Evolutionary conservation across 257 asterid genomes (phyloP).

Genomic region (Asclepias syriaca): DNA sequence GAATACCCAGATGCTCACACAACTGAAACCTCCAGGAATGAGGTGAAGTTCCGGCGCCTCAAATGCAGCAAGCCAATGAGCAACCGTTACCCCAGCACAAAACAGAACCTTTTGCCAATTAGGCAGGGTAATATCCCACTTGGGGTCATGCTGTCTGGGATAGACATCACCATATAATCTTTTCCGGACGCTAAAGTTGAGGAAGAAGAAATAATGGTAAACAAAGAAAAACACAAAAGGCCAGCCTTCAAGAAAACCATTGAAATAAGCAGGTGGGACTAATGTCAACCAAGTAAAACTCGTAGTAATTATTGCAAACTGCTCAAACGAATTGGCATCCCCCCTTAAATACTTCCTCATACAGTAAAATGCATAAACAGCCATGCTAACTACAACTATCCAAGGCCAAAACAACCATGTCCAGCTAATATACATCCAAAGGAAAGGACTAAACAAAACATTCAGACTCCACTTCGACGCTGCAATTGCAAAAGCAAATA

Average conservation of each 20-base stretch:
- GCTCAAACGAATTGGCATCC: conserved; percentile 52
- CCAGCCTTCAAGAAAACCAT: conserved; percentile 98
- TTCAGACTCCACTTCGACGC: conserved; percentile 55
- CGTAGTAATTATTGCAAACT: conserved; percentile 64
- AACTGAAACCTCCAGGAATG: conserved; percentile 76
- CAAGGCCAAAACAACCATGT: conserved; percentile 97
- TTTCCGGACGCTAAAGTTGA: conserved; percentile 56
- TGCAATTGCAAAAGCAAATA: conserved; percentile 45
- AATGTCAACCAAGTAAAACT: conserved; percentile 86
- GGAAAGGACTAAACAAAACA: conserved; percentile 54
- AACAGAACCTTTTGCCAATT: conserved; percentile 64
- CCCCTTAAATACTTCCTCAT: conserved; percentile 49
- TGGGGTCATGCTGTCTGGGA: conserved; percentile 61
- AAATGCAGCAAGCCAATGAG: conserved; percentile 84
- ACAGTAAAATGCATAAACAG: conserved; percentile 55
- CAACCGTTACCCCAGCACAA: conserved; percentile 54
- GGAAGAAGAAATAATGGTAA: conserved; percentile 88
- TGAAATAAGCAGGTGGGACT: conserved; percentile 91
- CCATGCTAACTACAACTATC: conserved; percentile 54
- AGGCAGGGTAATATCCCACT: conserved; percentile 75
- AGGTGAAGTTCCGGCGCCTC: conserved; percentile 88
- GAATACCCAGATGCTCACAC: conserved; percentile 57
- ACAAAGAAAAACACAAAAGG: conserved; percentile 83
- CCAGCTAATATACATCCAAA: conserved; percentile 97
- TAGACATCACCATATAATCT: conserved; percentile 72